phyloP scores from a whole-genome alignment of 495 filamentous ascomycete species.

The Penicillium salamii region DNA sequence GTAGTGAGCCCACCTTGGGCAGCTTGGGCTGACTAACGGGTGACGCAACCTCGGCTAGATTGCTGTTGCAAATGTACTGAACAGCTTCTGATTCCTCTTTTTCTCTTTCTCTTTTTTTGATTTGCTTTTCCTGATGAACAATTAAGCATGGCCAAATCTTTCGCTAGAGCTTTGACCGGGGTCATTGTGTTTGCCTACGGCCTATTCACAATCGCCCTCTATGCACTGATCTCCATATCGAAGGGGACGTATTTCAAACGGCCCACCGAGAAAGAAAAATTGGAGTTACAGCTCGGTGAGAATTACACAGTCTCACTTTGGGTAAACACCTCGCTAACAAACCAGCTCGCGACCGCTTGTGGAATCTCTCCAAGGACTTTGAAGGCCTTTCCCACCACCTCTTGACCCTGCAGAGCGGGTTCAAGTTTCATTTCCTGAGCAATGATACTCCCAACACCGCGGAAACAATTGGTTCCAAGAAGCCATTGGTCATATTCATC shows the following conservation, averaged over 20 bases:
- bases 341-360: constrained; percentile 43
- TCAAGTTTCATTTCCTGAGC: constrained; percentile 53
- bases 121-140: not conserved
- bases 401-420: constrained; percentile 42
- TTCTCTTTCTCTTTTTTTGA: not conserved
- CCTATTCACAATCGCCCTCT: constrained; percentile 31
- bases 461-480: constrained; percentile 23
- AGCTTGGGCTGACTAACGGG: constrained; percentile 1
- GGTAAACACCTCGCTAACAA: not conserved
- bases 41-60: not conserved
- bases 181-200: constrained; percentile 32
- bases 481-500: constrained; percentile 51
- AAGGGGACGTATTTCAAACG: constrained; percentile 34
- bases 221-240: constrained; percentile 19
- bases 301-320: not conserved
- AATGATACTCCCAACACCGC: constrained; percentile 27
- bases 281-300: constrained; percentile 42
- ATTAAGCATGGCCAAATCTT: constrained; percentile 24
- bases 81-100: too few relatives aligned
- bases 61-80: too few relatives aligned
- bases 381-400: constrained; percentile 46
- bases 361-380: constrained; percentile 42
- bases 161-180: constrained; percentile 15
- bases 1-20: too few relatives aligned
- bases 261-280: constrained; percentile 32